Conservation (phyloP, 148 eudicot species). For the Gaultheria prostrata region DNA sequence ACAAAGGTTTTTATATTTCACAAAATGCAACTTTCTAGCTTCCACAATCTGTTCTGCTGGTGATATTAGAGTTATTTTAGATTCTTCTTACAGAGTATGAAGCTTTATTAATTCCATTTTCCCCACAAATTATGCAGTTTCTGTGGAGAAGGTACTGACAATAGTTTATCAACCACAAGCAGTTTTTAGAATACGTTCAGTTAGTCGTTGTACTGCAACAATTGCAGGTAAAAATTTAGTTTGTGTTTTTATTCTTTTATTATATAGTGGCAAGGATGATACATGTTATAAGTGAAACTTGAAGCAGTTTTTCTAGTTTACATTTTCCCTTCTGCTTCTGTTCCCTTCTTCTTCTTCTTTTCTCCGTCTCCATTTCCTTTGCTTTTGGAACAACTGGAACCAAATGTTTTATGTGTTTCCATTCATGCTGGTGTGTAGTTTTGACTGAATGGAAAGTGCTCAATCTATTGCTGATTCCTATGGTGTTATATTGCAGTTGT, state of each 20-base stretch:
- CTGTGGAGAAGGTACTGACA: slow-evolving; percentile 92
- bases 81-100: neutral
- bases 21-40: neutral
- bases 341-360: neutral
- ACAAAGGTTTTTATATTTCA: slow-evolving; percentile 53
- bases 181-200: slow-evolving; percentile 90
- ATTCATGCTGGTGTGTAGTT: neutral
- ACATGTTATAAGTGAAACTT: neutral
- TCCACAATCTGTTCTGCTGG: slow-evolving; percentile 8
- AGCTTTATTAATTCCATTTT: neutral
- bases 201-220: slow-evolving; percentile 91
- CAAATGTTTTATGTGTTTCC: neutral
- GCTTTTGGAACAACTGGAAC: neutral
- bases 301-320: neutral
- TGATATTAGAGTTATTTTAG: neutral
- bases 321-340: neutral
- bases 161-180: slow-evolving; percentile 97
- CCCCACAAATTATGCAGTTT: slow-evolving; percentile 45
- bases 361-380: neutral
- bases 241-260: neutral
- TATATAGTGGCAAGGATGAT: neutral
- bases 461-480: neutral
- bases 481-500: neutral
- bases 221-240: slow-evolving; percentile 56
- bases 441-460: neutral